These are phyloP conservation scores for Pythium angustatum DNA, from an alignment of 352 stramenopile genomes.

Conservation along the genomic window DNA sequence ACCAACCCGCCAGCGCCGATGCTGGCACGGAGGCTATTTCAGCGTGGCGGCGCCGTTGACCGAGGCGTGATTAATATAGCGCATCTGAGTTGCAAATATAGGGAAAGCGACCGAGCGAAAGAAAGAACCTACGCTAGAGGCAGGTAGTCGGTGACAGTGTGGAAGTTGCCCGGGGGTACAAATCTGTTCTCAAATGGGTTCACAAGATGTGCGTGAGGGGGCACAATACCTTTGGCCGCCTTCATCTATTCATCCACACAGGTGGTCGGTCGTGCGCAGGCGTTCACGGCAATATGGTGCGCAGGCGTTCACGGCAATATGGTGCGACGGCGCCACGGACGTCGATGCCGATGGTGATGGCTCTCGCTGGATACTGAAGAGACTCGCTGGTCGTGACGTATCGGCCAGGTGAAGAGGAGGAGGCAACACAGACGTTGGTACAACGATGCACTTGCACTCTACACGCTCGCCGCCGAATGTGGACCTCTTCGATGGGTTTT, in stretches of 20 bases:
- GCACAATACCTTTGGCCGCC: not conserved
- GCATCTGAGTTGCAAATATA: slow-evolving; percentile 13
- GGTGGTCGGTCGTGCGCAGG: too few species aligned
- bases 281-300: too few species aligned
- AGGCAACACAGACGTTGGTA: not conserved
- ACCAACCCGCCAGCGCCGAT: not conserved
- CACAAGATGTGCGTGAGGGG: not conserved
- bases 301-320: not conserved
- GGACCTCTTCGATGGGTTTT: slow-evolving; percentile 3
- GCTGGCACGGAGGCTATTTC: not conserved
- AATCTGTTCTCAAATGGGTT: not conserved
- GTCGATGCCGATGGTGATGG: too few species aligned
- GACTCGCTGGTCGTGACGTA: not conserved
- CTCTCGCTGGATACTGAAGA: slow-evolving; percentile 26
- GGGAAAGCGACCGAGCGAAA: too few species aligned
- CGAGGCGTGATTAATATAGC: slow-evolving; percentile 8
- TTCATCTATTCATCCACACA: not conserved
- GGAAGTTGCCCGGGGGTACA: not conserved
- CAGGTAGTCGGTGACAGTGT: slow-evolving; percentile 11
- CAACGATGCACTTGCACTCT: too few species aligned
- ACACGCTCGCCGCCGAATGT: not conserved
- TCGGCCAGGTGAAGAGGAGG: not conserved
- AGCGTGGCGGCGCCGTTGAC: not conserved
- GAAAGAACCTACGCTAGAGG: not conserved
- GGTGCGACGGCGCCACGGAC: too few species aligned